Conservation (phyloP, 2,329 filamentous ascomycete species). For the Penicillium vulpinum region DNA sequence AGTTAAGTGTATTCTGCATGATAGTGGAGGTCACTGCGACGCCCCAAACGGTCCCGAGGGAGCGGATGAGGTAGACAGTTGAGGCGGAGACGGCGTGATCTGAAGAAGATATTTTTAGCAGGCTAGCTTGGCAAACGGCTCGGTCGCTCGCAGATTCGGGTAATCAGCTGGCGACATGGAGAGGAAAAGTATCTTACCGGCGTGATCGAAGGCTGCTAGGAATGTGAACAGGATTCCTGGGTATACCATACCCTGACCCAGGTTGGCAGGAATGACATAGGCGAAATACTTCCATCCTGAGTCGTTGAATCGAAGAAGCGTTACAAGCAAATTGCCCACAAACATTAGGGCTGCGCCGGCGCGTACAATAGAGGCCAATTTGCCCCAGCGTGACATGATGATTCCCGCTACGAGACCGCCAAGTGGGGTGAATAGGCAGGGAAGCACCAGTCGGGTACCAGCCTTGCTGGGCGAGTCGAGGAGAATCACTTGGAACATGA, state of each 20-base stretch:
- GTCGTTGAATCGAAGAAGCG: constrained; percentile 44
- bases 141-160: background rate
- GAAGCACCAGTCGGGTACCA: constrained; percentile 47
- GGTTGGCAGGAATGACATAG: constrained; percentile 48
- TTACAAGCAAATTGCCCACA: constrained; percentile 45
- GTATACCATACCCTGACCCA: constrained; percentile 51
- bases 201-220: constrained; percentile 62
- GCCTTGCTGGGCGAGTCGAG: constrained; percentile 48
- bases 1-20: constrained; percentile 61
- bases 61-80: constrained; percentile 64
- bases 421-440: constrained; percentile 48
- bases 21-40: constrained; percentile 64
- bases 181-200: constrained; percentile 44
- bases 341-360: constrained; percentile 46
- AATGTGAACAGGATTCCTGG: constrained; percentile 60
- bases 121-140: background rate
- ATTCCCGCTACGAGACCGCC: constrained; percentile 48
- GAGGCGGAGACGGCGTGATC: constrained; percentile 65
- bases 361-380: constrained; percentile 44
- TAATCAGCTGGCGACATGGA: background rate
- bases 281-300: constrained; percentile 48
- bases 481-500: constrained; percentile 47
- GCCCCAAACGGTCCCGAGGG: constrained; percentile 64
- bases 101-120: constrained; percentile 25
- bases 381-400: constrained; percentile 51